Base-by-base conservation (phyloP, 208 protist genomes). In the Crithidia fasciculata region DNA sequence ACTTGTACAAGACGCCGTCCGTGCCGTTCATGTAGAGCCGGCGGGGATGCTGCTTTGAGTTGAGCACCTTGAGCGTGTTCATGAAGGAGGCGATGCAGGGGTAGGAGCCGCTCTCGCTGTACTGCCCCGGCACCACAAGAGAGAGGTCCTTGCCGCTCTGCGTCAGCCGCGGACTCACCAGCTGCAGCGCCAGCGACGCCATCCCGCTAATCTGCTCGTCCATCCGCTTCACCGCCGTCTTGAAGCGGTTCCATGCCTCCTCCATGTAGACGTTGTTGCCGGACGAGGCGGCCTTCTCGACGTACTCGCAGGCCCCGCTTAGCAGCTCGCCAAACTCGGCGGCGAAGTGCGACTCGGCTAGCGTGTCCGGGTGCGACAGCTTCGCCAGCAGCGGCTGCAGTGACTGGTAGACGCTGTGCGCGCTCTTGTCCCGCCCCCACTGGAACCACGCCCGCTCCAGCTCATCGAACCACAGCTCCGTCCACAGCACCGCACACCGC, bases 41-140 rank as follows among this genome's bases (percentile, higher is more conserved):
- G 39, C 99, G 79, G 16, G 99, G 99, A 56, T 99, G 91, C 88
- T 99, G 99, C 90, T 99, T 99, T 5, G 98, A 99, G 58, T 94
- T 92, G 74, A 99, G 99, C 15, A 99, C 97, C 40, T 87, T 92
- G 6, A 98, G 79, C 56, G 82, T 93, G 69, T 80, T 90, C 72
- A 91, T 76, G 59, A 97, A 96, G 28, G 80, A 93, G 36, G 84
- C 75, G 73, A 97, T 96, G 62, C 82, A 84, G 8, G 92, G 92
- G 64, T 87, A 96, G 40, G 78, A 65, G 4, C 88, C 84, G 68
- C 81, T 85, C 56, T 93, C 84, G 62, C 81, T 86, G 88, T 99
- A 99, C 72, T 98, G 98, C 40, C 99, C 99, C 8, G 99, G 99
- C 18, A 99, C 97, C 36, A 98, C 98, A 7, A 99, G 72, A 4